Conservation (phyloP, 352 stramenopile genomes). For the Pythium dissimile region DNA sequence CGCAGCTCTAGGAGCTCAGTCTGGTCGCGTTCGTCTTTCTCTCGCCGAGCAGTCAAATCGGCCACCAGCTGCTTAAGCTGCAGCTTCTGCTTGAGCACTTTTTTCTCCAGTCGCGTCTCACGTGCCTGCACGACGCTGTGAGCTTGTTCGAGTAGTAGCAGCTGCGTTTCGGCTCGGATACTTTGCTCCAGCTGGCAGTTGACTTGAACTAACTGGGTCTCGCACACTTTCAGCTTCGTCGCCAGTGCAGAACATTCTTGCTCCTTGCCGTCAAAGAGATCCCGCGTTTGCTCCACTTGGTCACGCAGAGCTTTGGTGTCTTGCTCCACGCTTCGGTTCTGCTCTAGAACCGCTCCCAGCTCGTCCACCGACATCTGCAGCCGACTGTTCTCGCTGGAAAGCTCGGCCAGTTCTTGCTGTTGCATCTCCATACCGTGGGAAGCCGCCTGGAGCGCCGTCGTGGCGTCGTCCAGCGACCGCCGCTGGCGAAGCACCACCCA, state of each 20-base stretch:
- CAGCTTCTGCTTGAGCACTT: constrained; percentile 31
- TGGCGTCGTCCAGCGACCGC: background rate
- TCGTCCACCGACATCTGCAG: background rate
- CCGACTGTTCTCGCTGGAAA: background rate
- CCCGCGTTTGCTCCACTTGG: background rate
- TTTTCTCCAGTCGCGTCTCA: constrained; percentile 24
- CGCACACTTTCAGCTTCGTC: constrained; percentile 1
- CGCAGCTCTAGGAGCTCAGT: constrained; percentile 27
- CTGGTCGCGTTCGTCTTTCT: constrained; percentile 23
- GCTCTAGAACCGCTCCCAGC: background rate
- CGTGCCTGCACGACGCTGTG: constrained; percentile 8
- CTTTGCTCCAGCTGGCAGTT: constrained; percentile 26
- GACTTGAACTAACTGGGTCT: constrained; percentile 15
- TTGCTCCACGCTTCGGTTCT: background rate
- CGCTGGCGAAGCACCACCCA: background rate
- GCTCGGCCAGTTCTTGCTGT: background rate
- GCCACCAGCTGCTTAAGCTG: constrained; percentile 24
- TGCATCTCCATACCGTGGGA: background rate
- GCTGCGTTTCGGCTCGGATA: constrained; percentile 18
- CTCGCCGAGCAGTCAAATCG: constrained; percentile 12
- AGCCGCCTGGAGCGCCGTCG: background rate
- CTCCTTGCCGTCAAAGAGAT: background rate
- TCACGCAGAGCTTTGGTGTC: background rate
- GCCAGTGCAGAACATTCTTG: background rate
- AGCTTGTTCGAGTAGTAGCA: constrained; percentile 15